These are phyloP conservation scores for Mycena galericulata DNA, from an alignment of 768 basidiomycete species.

Conservation along the genomic window DNA sequence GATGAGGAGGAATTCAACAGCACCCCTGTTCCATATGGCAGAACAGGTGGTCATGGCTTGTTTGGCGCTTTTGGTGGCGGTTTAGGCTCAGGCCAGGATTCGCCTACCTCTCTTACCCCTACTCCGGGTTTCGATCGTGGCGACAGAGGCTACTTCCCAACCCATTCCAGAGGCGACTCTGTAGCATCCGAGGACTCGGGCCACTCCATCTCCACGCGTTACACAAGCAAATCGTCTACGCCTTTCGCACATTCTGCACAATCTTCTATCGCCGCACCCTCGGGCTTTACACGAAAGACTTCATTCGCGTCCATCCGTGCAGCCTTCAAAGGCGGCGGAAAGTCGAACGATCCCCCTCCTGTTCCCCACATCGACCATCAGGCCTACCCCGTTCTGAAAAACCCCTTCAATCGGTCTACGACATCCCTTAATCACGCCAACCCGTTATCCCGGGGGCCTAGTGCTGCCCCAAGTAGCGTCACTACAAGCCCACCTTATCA, in stretches of 20 bases:
- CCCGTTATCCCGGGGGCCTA: constrained; percentile 48
- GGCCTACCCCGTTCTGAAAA: constrained; percentile 78
- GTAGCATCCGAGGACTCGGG: constrained; percentile 82
- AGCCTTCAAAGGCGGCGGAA: constrained; percentile 80
- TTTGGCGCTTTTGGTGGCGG: constrained; percentile 46
- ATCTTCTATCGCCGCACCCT: constrained; percentile 72
- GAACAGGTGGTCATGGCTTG: constrained; percentile 55
- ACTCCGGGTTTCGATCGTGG: constrained; percentile 54
- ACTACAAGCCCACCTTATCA: constrained; percentile 64
- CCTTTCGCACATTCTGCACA: constrained; percentile 80
- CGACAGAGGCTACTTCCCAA: constrained; percentile 72
- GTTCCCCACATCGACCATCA: constrained; percentile 78
- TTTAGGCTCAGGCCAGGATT: constrained; percentile 66
- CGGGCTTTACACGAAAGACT: constrained; percentile 82
- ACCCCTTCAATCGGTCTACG: constrained; percentile 85
- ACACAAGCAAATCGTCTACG: constrained; percentile 57
- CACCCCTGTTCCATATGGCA: constrained; percentile 78
- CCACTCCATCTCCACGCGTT: constrained; percentile 67
- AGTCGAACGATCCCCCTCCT: constrained; percentile 76
- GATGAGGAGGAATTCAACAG: constrained; percentile 78
- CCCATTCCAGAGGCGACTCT: constrained; percentile 83
- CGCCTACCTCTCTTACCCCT: constrained; percentile 71
- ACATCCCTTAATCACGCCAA: constrained; percentile 75
- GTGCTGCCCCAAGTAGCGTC: constrained; percentile 49
- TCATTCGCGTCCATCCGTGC: constrained; percentile 91